Evolutionary conservation across 176 grass and related monocot species (phyloP).

Genomic region (Phoenix roebelenii): DNA sequence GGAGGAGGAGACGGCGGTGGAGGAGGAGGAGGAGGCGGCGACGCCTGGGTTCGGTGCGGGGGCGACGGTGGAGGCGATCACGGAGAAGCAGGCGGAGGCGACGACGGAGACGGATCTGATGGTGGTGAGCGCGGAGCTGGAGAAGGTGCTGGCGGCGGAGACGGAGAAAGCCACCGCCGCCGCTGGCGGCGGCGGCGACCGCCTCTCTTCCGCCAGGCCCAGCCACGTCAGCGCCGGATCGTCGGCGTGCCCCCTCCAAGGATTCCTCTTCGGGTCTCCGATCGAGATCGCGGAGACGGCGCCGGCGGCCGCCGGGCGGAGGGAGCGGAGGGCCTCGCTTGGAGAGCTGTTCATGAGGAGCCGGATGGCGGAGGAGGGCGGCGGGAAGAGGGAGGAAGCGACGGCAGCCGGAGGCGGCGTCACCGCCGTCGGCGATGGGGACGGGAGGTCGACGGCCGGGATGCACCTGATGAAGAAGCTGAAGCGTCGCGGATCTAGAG

Average conservation of each 20-base stretch:
- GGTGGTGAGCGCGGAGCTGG: constrained; percentile 70
- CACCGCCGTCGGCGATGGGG: constrained; percentile 10
- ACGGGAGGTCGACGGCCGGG: constrained; percentile 13
- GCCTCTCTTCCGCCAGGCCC: constrained; percentile 55
- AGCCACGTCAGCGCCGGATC: constrained; percentile 38
- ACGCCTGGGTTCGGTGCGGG: neutral
- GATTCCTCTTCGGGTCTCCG: constrained; percentile 73
- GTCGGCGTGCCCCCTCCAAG: constrained; percentile 70
- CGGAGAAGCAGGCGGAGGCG: constrained; percentile 62
- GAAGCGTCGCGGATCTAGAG: constrained; percentile 14
- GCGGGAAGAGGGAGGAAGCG: constrained; percentile 20
- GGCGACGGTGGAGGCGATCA: constrained; percentile 43
- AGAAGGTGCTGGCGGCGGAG: constrained; percentile 65
- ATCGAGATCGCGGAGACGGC: constrained; percentile 39
- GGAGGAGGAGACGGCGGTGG: neutral
- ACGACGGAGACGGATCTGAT: constrained; percentile 81
- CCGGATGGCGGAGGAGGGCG: constrained; percentile 38
- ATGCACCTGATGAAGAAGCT: constrained; percentile 36
- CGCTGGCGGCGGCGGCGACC: neutral
- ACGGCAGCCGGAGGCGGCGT: constrained; percentile 14
- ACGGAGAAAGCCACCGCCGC: constrained; percentile 23
- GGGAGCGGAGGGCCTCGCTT: constrained; percentile 66
- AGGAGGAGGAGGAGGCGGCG: neutral
- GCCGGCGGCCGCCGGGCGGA: constrained; percentile 17
- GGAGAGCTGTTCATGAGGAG: constrained; percentile 93